Conservation (phyloP, 2,329 filamentous ascomycete genomes). For the Alternaria sp. region DNA sequence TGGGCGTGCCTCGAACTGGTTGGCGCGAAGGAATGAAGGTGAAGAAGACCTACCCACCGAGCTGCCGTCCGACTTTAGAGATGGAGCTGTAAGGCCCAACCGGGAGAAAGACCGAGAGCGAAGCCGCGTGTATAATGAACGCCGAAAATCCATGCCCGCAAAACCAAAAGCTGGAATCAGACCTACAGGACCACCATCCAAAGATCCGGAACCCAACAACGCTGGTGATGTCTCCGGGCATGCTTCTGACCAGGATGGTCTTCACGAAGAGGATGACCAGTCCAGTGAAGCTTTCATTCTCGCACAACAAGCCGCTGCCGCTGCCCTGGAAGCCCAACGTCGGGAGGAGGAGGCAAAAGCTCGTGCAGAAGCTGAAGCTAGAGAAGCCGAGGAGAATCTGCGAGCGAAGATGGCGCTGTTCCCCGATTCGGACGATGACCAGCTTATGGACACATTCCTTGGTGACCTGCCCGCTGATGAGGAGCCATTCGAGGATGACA, state of each 20-base stretch:
- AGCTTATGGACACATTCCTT: slow-evolving; percentile 37
- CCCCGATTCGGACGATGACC: slow-evolving; percentile 38
- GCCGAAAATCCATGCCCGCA: slow-evolving; percentile 32
- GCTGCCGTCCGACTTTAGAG: slow-evolving; percentile 51
- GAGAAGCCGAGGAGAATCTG: slow-evolving; percentile 43
- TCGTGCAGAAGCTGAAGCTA: slow-evolving; percentile 28
- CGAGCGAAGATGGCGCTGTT: slow-evolving; percentile 43
- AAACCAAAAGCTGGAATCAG: slow-evolving; percentile 34
- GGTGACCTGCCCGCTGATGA: slow-evolving; percentile 30
- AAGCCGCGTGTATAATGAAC: slow-evolving; percentile 28
- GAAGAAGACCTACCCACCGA: slow-evolving; percentile 53
- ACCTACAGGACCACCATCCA: slow-evolving; percentile 32
- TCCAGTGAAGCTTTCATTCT: slow-evolving; percentile 25
- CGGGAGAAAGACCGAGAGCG: slow-evolving; percentile 36
- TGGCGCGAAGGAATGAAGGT: slow-evolving; percentile 50
- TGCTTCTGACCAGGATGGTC: slow-evolving; percentile 33
- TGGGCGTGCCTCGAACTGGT: slow-evolving; percentile 47
- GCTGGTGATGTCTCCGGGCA: slow-evolving; percentile 36
- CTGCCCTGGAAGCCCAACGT: slow-evolving; percentile 31
- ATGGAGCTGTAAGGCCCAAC: slow-evolving; percentile 39
- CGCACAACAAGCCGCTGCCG: slow-evolving; percentile 33
- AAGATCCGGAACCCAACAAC: slow-evolving; percentile 29
- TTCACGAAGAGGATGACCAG: slow-evolving; percentile 42
- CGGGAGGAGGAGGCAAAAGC: slow-evolving; percentile 29
- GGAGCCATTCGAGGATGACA: slow-evolving; percentile 16